These are phyloP conservation scores for Xerocomus amazonicus DNA, from an alignment of 1,284 basidiomycete genomes.

Conservation along the genomic window DNA sequence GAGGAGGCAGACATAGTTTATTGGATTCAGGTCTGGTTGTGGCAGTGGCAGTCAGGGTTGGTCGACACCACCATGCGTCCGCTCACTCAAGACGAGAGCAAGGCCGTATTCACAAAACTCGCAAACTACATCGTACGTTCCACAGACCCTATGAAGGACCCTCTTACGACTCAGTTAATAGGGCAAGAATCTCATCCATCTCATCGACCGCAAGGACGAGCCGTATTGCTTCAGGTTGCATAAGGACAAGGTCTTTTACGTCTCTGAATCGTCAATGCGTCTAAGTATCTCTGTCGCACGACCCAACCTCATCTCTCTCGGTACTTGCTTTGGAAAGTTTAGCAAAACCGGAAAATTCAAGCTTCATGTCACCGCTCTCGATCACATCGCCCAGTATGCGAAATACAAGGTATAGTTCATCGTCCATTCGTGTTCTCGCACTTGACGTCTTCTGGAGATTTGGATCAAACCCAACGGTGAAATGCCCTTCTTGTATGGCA, in stretches of 20 bases:
- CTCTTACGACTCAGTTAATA: constrained; percentile 27
- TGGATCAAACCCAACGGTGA: constrained; percentile 99
- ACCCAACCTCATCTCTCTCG: constrained; percentile 89
- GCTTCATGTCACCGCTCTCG: constrained; percentile 91
- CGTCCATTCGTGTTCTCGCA: neutral
- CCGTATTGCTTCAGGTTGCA: constrained; percentile 90
- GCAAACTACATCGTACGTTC: constrained; percentile 82
- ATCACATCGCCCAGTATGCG: constrained; percentile 94
- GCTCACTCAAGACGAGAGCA: constrained; percentile 83
- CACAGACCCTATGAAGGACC: neutral
- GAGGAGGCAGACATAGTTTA: constrained; percentile 48
- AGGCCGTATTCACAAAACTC: constrained; percentile 84
- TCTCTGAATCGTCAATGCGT: constrained; percentile 90
- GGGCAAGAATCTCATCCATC: constrained; percentile 89
- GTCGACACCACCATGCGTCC: constrained; percentile 66
- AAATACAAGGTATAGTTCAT: constrained; percentile 83
- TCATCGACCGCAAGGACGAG: constrained; percentile 84
- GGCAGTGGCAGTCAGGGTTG: constrained; percentile 7
- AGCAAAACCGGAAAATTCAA: constrained; percentile 98
- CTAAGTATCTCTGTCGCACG: constrained; percentile 90
- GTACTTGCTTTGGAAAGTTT: constrained; percentile 98
- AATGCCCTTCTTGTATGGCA: constrained; percentile 98
- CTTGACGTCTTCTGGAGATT: constrained; percentile 51
- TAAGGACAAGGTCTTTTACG: constrained; percentile 90
- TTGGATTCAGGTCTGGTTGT: constrained; percentile 4